A percentile compares a stretch with the other conserved stretches of the same genome.
These are phyloP conservation scores for Cercis canadensis DNA, from an alignment of 306 rosid genomes.

Conservation along the genomic window DNA sequence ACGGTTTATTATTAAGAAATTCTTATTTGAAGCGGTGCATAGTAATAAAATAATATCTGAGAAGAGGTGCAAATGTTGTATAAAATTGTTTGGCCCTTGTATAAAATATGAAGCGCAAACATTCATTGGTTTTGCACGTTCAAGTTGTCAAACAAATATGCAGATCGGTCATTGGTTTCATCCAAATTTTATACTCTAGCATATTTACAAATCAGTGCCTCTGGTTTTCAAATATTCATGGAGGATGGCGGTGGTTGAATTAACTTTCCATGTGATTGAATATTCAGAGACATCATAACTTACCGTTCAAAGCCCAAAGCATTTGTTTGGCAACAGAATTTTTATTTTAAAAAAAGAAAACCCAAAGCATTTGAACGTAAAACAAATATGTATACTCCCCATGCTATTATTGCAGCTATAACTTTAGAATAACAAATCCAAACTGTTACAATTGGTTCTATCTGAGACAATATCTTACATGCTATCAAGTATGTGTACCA, in stretches of 20 bases:
- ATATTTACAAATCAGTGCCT: neutral
- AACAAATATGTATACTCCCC: conserved; percentile 34
- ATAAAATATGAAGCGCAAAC: too few relatives aligned
- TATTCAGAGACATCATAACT: neutral
- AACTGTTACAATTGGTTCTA: conserved; percentile 51
- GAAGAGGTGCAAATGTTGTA: too few relatives aligned
- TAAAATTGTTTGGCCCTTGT: too few relatives aligned
- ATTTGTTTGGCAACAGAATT: neutral
- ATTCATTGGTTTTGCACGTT: too few relatives aligned
- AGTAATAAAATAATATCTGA: too few relatives aligned
- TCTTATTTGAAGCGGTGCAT: too few relatives aligned
- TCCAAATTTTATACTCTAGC: too few relatives aligned
- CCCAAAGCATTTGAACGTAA: conserved; percentile 22
- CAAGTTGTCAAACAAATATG: too few relatives aligned
- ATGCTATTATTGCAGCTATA: conserved; percentile 53
- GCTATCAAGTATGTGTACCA: conserved; percentile 39
- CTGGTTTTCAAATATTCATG: neutral
- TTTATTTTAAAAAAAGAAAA: too few relatives aligned
- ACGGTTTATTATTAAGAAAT: too few relatives aligned
- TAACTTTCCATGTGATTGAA: neutral
- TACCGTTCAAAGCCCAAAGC: neutral
- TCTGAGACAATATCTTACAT: conserved; percentile 54
- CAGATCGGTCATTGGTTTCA: too few relatives aligned
- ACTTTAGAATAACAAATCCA: conserved; percentile 45
- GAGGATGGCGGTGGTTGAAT: neutral